Percentiles rank a stretch among this genome's conserved stretches.
These are phyloP conservation scores for Elongisporangium senticosum DNA, from an alignment of 352 stramenopile species.

Conservation along the genomic window DNA sequence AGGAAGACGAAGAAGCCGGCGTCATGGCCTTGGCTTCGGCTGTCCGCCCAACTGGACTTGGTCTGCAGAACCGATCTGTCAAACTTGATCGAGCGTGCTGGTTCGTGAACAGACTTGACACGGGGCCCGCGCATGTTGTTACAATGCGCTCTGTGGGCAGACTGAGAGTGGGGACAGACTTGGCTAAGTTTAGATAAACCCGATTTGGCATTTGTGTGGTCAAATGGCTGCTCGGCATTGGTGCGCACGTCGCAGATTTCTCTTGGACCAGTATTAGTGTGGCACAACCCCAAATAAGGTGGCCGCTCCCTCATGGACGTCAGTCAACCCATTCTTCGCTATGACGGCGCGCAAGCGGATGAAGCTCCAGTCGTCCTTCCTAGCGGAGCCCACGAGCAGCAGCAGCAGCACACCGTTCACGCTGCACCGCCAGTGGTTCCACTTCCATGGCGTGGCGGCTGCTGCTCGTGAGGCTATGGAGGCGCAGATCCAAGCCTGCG, in stretches of 20 bases:
- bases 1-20: neutral
- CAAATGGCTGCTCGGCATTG: no score
- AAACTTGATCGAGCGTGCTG: neutral
- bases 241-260: neutral
- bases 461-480: constrained; percentile 11
- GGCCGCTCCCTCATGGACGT: neutral
- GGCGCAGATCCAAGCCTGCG: constrained; percentile 7
- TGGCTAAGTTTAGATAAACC: no score
- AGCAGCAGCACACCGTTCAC: constrained; percentile 11
- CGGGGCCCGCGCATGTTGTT: no score
- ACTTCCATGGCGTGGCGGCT: constrained; percentile 22
- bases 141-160: no score
- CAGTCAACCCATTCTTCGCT: neutral
- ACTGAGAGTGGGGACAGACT: no score
- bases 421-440: constrained; percentile 20
- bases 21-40: no score
- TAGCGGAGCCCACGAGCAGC: neutral
- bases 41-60: neutral
- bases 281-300: neutral
- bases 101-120: neutral
- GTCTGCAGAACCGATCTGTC: neutral
- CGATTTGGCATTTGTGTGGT: no score
- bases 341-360: neutral
- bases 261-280: neutral
- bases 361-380: neutral